These are phyloP conservation scores for Neonothopanus nambi DNA, from an alignment of 1,284 basidiomycete species.

Conservation along the genomic window DNA sequence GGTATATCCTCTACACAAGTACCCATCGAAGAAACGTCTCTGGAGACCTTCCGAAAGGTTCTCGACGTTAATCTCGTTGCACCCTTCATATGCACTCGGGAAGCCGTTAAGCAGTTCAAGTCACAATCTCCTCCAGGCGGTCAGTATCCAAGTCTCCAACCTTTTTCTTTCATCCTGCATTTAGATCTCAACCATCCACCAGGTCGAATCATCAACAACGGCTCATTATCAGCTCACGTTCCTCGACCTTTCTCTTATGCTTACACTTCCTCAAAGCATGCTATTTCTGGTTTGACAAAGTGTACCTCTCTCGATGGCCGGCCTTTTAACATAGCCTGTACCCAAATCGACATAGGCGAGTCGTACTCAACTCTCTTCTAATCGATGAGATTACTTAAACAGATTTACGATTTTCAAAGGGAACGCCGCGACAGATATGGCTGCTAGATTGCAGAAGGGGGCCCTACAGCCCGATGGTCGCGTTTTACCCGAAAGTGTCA, in stretches of 20 bases:
- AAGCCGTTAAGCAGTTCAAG: constrained; percentile 77
- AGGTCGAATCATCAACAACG: constrained; percentile 84
- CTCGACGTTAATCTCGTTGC: constrained; percentile 73
- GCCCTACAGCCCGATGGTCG: constrained; percentile 71
- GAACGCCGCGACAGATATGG: constrained; percentile 68
- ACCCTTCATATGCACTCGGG: constrained; percentile 75
- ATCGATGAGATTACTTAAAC: constrained; percentile 1
- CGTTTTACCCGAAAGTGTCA: constrained; percentile 58
- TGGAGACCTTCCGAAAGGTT: constrained; percentile 62
- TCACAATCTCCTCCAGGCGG: constrained; percentile 72
- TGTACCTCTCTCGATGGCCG: constrained; percentile 77
- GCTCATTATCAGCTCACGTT: constrained; percentile 73
- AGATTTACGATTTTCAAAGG: constrained; percentile 42
- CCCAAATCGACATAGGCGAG: constrained; percentile 79
- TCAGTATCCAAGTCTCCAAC: constrained; percentile 20
- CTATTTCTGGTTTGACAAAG: constrained; percentile 74
- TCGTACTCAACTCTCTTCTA: not conserved
- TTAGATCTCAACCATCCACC: not conserved
- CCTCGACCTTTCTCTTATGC: constrained; percentile 69
- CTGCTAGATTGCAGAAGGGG: constrained; percentile 44
- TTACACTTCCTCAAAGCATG: constrained; percentile 81
- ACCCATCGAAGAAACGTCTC: constrained; percentile 64
- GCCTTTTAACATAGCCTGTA: constrained; percentile 69
- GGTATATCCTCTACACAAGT: constrained; percentile 54
- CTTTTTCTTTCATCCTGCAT: not conserved